Percentiles rank a stretch among this genome's conserved stretches.
phyloP scores from a whole-genome alignment of 805 yeast genomes.

The Yarrowia hollandica region DNA sequence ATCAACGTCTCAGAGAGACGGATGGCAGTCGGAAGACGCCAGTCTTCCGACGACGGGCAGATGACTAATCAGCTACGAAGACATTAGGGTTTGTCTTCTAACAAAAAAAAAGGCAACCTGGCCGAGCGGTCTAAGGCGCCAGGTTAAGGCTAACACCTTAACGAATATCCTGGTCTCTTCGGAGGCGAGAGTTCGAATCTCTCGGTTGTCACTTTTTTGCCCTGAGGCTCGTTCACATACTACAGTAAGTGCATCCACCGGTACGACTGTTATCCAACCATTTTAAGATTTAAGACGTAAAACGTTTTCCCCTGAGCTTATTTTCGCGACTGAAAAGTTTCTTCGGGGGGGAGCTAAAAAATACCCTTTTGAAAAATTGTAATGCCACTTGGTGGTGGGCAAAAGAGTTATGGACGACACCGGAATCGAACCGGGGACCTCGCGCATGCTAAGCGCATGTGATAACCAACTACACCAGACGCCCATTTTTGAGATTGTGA shows the following conservation, averaged over 20 bases:
- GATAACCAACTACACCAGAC: conserved; percentile 27
- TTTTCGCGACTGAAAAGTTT: background rate
- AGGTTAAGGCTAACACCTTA: conserved; percentile 28
- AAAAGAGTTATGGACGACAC: conserved; percentile 19
- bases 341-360: background rate
- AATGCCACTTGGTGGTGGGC: background rate
- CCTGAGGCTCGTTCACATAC: no score
- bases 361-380: no score
- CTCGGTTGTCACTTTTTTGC: conserved; percentile 12
- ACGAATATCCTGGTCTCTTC: conserved; percentile 28
- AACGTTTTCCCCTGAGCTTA: background rate
- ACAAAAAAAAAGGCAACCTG: conserved; percentile 22
- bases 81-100: no score
- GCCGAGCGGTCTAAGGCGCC: conserved; percentile 31
- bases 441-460: conserved; percentile 28
- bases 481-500: background rate
- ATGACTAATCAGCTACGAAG: no score
- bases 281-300: background rate
- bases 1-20: no score
- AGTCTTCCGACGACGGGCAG: no score
- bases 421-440: conserved; percentile 28
- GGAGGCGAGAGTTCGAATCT: conserved; percentile 28
- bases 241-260: no score
- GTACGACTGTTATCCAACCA: no score
- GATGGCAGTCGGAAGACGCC: no score